phyloP scores from a whole-genome alignment of 1,139 yeast genomes.

The Insectozyma bohioensis region DNA sequence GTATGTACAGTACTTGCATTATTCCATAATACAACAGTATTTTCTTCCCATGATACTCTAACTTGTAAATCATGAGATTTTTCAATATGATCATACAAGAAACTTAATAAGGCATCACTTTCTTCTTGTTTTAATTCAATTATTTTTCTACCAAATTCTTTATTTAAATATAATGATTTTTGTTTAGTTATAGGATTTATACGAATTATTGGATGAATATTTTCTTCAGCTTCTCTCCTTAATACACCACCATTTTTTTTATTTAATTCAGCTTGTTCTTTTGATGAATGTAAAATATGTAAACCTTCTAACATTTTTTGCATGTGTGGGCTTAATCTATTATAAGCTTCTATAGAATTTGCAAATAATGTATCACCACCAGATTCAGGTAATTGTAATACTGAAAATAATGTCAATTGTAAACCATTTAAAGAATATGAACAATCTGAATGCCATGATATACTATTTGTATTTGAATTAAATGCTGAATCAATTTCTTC shows the following conservation, averaged over 20 bases:
- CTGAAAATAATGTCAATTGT: constrained; percentile 36
- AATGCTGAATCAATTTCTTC: constrained; percentile 26
- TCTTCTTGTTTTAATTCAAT: constrained; percentile 31
- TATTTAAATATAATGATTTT: constrained; percentile 24
- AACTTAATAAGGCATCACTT: constrained; percentile 22
- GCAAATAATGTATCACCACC: constrained; percentile 43
- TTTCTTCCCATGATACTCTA: constrained; percentile 57
- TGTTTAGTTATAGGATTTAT: constrained; percentile 28
- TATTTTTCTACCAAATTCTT: constrained; percentile 26
- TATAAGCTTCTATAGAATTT: constrained; percentile 32
- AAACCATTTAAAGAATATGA: constrained; percentile 42
- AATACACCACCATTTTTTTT: constrained; percentile 23
- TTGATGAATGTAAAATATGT: constrained; percentile 26
- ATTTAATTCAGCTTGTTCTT: constrained; percentile 23
- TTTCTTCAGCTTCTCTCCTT: constrained; percentile 27
- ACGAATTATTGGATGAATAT: constrained; percentile 28
- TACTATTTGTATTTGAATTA: constrained; percentile 25
- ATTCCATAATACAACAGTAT: constrained; percentile 30
- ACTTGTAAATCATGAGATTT: constrained; percentile 52
- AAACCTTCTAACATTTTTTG: constrained; percentile 26
- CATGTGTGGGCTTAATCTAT: constrained; percentile 28
- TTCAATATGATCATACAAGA: constrained; percentile 24
- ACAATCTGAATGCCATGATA: constrained; percentile 44
- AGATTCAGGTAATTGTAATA: constrained; percentile 39
- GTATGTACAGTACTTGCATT: constrained; percentile 24